These are phyloP conservation scores for Alternaria conjuncta DNA, from an alignment of 2,329 filamentous ascomycete genomes.

Conservation along the genomic window DNA sequence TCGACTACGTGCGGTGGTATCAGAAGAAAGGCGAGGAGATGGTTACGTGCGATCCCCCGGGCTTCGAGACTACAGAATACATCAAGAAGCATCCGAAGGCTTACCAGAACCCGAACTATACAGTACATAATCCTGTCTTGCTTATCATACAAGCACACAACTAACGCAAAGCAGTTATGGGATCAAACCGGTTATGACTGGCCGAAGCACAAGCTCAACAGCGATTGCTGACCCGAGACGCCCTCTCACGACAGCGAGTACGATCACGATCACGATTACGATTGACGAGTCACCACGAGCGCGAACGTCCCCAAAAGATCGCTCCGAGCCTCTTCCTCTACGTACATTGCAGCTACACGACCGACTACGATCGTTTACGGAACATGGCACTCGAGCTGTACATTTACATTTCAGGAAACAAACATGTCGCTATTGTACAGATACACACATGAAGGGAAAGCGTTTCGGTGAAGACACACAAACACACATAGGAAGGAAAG, in stretches of 20 bases:
- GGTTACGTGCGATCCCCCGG: constrained; percentile 63
- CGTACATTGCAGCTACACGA: neutral
- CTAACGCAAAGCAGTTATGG: constrained; percentile 35
- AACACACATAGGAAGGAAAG: neutral
- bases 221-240: constrained; percentile 39
- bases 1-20: constrained; percentile 64
- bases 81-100: constrained; percentile 56
- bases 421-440: neutral
- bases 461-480: neutral
- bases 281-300: neutral
- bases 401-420: neutral
- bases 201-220: constrained; percentile 55
- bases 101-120: constrained; percentile 59
- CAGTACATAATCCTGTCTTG: constrained; percentile 46
- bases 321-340: neutral
- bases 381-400: neutral
- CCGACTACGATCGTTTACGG: neutral
- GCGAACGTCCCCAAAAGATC: neutral
- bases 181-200: constrained; percentile 44
- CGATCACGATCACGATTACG: neutral
- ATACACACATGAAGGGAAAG: neutral
- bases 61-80: constrained; percentile 60
- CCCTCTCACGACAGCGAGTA: neutral
- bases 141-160: neutral
- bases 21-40: constrained; percentile 57